Base-by-base conservation (phyloP, 371 early-diverging fungal species). In the Mucor mucedo region DNA sequence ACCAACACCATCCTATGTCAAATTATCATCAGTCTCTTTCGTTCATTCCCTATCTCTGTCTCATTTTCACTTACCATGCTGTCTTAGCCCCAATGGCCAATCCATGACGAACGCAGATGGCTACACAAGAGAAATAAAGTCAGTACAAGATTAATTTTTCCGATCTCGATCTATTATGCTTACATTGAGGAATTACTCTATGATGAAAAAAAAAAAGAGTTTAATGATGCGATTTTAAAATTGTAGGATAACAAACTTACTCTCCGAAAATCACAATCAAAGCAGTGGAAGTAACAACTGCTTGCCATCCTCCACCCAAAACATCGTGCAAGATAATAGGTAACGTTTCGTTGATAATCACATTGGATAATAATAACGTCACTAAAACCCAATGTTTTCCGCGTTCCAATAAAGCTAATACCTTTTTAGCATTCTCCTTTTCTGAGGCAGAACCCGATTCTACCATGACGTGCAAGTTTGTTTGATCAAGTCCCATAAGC, bases 181-280 rank as follows among this genome's bases (percentile, higher is more conserved):
- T 65, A 74, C 75, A 69, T 49, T 75, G 75, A 27, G 75, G 75
- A 53, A 75, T 75, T 9, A 75, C 69, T 69, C 75, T 74, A 75
- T 29, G 87, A 88, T 21, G 6, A 38, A 72, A 83, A 84, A 66
- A 40, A 27, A 27, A 9, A 33, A 39, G 29, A 44, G 54, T 30
- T 16, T 14, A 49, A 58, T 29, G 14, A 48, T 14, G 16, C 5
- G n/a, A 47, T 16, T 14, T 44, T 9, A 2, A 44, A 44, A 14
- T 14, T 5, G 1, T n/a, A n/a, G 14, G 14, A 44, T 7, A 28
- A 14, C 1, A 10, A 14, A 81, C 87, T 77, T 81, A 89, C 89
- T 96, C 97, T 63, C 96, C 97, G 80, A 98, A 96, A 16, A 97
- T 75, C 45, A 96, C 92, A 65, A 98, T 91, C 44, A 94, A 71